These are phyloP conservation scores for Pythium plurisporium DNA, from an alignment of 352 stramenopile species.

Conservation along the genomic window DNA sequence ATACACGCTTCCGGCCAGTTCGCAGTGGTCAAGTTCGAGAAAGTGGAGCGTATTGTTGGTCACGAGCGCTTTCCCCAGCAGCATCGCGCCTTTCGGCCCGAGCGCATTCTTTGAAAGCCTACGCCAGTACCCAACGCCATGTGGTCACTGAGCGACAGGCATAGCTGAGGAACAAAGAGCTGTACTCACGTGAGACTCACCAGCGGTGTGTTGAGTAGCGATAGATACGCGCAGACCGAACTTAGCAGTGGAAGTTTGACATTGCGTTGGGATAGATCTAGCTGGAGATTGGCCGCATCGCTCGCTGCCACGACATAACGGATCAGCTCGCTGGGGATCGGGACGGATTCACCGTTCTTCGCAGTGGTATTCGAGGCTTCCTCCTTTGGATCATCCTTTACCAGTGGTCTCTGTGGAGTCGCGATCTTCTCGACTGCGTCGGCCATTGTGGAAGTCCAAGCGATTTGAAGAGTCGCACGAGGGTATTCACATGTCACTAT, in stretches of 20 bases:
- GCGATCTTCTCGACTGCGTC: too few relatives aligned
- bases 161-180: neutral
- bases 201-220: conserved; percentile 15
- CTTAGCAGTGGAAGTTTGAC: neutral
- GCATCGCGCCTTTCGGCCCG: conserved; percentile 31
- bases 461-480: too few relatives aligned
- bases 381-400: too few relatives aligned
- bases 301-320: neutral
- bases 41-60: conserved; percentile 63
- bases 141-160: too few relatives aligned
- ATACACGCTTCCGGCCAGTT: conserved; percentile 48
- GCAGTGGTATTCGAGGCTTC: too few relatives aligned
- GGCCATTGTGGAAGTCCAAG: too few relatives aligned
- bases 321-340: neutral
- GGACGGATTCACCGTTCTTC: neutral
- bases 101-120: conserved; percentile 32
- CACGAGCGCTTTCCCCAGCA: conserved; percentile 48
- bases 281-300: neutral
- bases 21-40: conserved; percentile 48
- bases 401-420: too few relatives aligned
- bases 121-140: too few relatives aligned
- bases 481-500: too few relatives aligned
- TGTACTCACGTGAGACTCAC: conserved; percentile 16
- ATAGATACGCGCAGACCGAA: neutral
- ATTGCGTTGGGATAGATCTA: conserved; percentile 10